Conservation (phyloP, 2,329 filamentous ascomycete genomes). For the Rhinocladiella similis region DNA sequence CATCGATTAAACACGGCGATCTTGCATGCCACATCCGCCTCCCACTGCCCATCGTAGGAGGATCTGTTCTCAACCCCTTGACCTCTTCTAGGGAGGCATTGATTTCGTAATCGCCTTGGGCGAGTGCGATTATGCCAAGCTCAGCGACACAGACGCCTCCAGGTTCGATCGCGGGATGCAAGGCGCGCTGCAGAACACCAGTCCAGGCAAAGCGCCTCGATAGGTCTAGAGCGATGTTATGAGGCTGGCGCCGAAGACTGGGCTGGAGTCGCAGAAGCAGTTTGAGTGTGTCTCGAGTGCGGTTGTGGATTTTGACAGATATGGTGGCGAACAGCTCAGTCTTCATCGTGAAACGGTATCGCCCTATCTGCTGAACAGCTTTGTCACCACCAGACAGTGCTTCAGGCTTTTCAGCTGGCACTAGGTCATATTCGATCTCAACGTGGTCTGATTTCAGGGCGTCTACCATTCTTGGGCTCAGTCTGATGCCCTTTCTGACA, state of each 20-base stretch:
- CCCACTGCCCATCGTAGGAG: slow-evolving; percentile 21
- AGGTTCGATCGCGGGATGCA: slow-evolving; percentile 61
- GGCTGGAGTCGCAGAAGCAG: slow-evolving; percentile 77
- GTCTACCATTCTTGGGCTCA: slow-evolving; percentile 75
- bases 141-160: slow-evolving; percentile 61
- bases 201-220: slow-evolving; percentile 83
- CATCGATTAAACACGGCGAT: slow-evolving; percentile 34
- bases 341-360: slow-evolving; percentile 47
- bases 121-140: slow-evolving; percentile 73
- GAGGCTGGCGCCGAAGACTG: slow-evolving; percentile 69
- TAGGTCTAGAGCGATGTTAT: slow-evolving; percentile 74
- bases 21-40: slow-evolving; percentile 37
- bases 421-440: slow-evolving; percentile 56
- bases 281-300: slow-evolving; percentile 65
- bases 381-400: slow-evolving; percentile 9
- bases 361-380: slow-evolving; percentile 42
- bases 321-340: slow-evolving; percentile 69
- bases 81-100: slow-evolving; percentile 80
- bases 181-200: slow-evolving; percentile 73
- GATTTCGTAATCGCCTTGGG: slow-evolving; percentile 79
- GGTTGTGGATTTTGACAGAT: slow-evolving; percentile 71
- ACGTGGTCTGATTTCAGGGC: slow-evolving; percentile 79
- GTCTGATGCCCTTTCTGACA: slow-evolving; percentile 66
- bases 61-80: slow-evolving; percentile 24
- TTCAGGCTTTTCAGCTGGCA: slow-evolving; percentile 22